These are phyloP conservation scores for Plectosphaerella plurivora DNA, from an alignment of 2,329 filamentous ascomycete species.

Conservation along the genomic window DNA sequence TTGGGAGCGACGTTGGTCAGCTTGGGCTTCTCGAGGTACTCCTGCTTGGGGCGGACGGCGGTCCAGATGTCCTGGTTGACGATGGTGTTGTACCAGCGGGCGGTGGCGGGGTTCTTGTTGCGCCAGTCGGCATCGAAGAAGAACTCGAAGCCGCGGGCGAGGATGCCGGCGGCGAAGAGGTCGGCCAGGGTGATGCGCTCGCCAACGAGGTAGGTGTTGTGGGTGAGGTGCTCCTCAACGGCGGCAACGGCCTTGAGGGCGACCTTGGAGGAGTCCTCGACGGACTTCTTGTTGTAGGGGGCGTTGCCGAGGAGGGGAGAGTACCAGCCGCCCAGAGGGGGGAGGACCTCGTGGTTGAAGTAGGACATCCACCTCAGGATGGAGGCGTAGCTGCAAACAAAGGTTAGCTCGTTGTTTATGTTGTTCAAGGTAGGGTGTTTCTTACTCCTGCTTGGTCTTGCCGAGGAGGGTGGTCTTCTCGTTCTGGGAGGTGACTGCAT, in stretches of 20 bases:
- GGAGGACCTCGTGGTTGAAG: slow-evolving; percentile 83
- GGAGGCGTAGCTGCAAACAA: slow-evolving; percentile 66
- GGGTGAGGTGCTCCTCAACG: slow-evolving; percentile 80
- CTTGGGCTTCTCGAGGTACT: slow-evolving; percentile 80
- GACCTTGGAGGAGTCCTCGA: slow-evolving; percentile 73
- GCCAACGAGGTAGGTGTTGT: slow-evolving; percentile 95
- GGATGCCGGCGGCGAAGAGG: slow-evolving; percentile 74
- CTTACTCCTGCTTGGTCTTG: slow-evolving; percentile 99
- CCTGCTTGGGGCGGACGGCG: slow-evolving; percentile 68
- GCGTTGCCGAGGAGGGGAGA: slow-evolving; percentile 75
- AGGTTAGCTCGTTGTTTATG: slow-evolving; percentile 16
- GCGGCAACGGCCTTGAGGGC: slow-evolving; percentile 64
- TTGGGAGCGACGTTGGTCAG: slow-evolving; percentile 66
- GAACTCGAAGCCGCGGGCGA: slow-evolving; percentile 85
- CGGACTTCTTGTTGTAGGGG: slow-evolving; percentile 96
- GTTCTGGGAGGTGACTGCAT: slow-evolving; percentile 92
- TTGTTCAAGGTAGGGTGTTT: neutral
- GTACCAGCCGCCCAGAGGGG: slow-evolving; percentile 74
- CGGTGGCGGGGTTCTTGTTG: slow-evolving; percentile 73
- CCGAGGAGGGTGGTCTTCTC: slow-evolving; percentile 99
- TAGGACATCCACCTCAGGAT: slow-evolving; percentile 99
- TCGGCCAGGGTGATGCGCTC: slow-evolving; percentile 98
- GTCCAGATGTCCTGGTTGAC: slow-evolving; percentile 90
- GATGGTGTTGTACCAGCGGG: slow-evolving; percentile 93
- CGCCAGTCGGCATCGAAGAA: slow-evolving; percentile 93